Percentiles rank a stretch among this genome's conserved stretches.
Evolutionary conservation across 2,329 filamentous ascomycete species (phyloP).

Genomic region (Beauveria australis): DNA sequence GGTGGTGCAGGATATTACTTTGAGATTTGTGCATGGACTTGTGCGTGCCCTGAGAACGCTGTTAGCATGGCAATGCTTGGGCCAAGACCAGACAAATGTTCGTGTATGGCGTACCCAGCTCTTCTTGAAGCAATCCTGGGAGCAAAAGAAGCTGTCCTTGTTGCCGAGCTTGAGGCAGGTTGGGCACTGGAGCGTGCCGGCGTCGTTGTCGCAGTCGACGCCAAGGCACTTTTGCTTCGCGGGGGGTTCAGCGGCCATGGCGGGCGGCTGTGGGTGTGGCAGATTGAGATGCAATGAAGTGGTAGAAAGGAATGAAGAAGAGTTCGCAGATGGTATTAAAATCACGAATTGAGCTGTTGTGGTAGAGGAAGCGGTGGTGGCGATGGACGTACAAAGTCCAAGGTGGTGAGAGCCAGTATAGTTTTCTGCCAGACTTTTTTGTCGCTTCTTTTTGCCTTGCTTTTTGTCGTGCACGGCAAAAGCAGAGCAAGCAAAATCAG

Average conservation of each 20-base stretch:
- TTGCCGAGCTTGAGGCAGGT: conserved; percentile 85
- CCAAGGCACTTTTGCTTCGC: conserved; percentile 68
- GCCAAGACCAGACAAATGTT: neutral
- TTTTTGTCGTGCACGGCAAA: neutral
- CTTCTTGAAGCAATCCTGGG: conserved; percentile 96
- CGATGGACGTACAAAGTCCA: neutral
- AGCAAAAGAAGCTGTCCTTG: conserved; percentile 92
- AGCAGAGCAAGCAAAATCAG: neutral
- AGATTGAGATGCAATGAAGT: no score
- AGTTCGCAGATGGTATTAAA: neutral
- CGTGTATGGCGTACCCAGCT: conserved; percentile 69
- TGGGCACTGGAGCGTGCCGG: conserved; percentile 81
- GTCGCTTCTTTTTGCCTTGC: neutral
- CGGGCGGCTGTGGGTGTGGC: neutral
- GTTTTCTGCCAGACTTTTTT: conserved; percentile 9
- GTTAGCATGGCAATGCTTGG: conserved; percentile 1
- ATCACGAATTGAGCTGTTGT: neutral
- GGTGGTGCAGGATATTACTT: conserved; percentile 62
- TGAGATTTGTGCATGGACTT: conserved; percentile 67
- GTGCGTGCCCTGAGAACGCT: conserved; percentile 57
- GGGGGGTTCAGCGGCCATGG: conserved; percentile 41
- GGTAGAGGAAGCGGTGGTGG: neutral
- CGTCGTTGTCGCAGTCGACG: conserved; percentile 77
- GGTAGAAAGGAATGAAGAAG: neutral
- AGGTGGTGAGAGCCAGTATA: conserved; percentile 5